These are phyloP conservation scores for Cladosporium sp. DNA, from an alignment of 2,329 filamentous ascomycete species.

Conservation along the genomic window DNA sequence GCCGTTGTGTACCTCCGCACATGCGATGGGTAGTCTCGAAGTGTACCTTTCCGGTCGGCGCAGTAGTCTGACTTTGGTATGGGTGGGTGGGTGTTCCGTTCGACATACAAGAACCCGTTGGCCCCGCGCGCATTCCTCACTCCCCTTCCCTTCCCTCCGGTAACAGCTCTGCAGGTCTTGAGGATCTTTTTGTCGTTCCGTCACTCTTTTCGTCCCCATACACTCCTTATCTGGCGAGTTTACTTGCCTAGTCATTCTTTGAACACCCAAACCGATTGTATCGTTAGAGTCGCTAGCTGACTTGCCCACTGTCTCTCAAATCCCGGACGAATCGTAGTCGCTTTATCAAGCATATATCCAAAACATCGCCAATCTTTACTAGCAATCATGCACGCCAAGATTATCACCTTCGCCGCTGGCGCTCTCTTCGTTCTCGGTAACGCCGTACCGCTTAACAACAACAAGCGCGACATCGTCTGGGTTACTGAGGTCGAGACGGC, in stretches of 20 bases:
- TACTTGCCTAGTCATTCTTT: conserved; percentile 6
- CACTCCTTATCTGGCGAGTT: conserved; percentile 8
- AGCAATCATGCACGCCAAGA: conserved; percentile 29
- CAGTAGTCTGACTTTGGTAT: conserved; percentile 67
- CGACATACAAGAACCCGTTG: conserved; percentile 8
- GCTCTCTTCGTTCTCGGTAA: conserved; percentile 27
- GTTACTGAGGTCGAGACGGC: conserved; percentile 46
- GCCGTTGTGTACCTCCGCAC: conserved; percentile 8
- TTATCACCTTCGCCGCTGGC: conserved; percentile 25
- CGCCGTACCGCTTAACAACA: conserved; percentile 27
- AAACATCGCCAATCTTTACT: no score
- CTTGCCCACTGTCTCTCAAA: conserved; percentile 2
- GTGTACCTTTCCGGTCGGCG: conserved; percentile 45
- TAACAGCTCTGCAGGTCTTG: conserved; percentile 14
- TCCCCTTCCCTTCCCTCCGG: conserved; percentile 5
- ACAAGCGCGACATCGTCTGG: conserved; percentile 45
- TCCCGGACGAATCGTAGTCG: conserved; percentile 10
- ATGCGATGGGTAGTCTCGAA: background rate
- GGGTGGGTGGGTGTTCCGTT: conserved; percentile 92
- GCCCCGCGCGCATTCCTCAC: conserved; percentile 10
- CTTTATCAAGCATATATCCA: no score
- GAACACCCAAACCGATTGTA: conserved; percentile 3
- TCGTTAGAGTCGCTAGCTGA: conserved; percentile 13
- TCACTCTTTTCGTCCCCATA: conserved; percentile 13
- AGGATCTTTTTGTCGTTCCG: conserved; percentile 11